These are phyloP conservation scores for Sinapis alba DNA, from an alignment of 441 rosid genomes.

Conservation along the genomic window DNA sequence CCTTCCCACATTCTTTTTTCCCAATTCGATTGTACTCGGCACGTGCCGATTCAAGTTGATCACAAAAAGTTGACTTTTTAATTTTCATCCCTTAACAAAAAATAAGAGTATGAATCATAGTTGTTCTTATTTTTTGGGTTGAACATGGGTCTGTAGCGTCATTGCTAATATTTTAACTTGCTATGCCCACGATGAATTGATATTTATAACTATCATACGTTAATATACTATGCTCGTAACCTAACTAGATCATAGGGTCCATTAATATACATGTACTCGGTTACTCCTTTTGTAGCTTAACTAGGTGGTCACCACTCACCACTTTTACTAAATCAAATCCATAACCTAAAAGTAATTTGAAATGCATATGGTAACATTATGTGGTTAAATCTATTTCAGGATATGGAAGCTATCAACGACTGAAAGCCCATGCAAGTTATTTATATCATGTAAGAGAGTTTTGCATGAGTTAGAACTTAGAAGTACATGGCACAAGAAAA, in stretches of 20 bases:
- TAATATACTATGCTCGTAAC: background rate
- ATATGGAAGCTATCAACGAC: background rate
- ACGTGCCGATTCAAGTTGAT: conserved; percentile 37
- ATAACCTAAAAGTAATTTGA: background rate
- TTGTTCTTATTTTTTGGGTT: background rate
- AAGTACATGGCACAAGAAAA: background rate
- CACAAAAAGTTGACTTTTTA: conserved; percentile 39
- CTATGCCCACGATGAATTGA: background rate
- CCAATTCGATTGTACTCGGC: conserved; percentile 22
- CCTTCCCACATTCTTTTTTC: conserved; percentile 31
- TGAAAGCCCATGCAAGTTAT: background rate
- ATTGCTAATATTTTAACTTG: background rate
- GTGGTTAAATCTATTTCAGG: background rate
- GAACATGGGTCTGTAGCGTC: background rate
- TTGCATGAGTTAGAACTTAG: too few relatives aligned
- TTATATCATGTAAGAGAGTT: background rate
- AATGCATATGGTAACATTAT: background rate
- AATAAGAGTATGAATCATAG: background rate
- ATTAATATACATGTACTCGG: background rate
- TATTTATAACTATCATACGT: background rate
- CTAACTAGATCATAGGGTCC: background rate
- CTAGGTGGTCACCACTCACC: background rate
- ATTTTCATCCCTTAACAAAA: background rate
- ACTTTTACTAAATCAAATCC: background rate
- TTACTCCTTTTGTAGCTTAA: background rate